phyloP scores from a whole-genome alignment of 345 rosid species.

The Ceriops tagal region DNA sequence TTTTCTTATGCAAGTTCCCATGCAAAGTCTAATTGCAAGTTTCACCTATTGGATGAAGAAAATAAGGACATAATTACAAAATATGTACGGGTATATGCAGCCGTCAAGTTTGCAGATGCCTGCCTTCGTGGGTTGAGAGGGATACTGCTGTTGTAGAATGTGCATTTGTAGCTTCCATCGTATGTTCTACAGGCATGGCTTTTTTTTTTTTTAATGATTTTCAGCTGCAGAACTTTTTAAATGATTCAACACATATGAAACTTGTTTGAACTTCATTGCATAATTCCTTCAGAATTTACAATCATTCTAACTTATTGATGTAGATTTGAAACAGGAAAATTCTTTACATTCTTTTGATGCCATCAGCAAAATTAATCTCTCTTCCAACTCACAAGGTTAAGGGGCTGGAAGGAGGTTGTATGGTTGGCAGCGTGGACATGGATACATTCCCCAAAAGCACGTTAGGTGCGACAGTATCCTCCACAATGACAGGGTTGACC shows the following conservation, averaged over 20 bases:
- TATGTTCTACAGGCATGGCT: slow-evolving; percentile 6
- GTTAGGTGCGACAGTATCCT: slow-evolving; percentile 57
- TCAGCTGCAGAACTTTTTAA: too few relatives aligned
- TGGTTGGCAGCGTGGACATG: slow-evolving; percentile 49
- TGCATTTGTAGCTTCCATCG: slow-evolving; percentile 81
- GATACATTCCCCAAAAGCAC: slow-evolving; percentile 51
- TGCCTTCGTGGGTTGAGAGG: slow-evolving; percentile 91
- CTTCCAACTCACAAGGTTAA: slow-evolving; percentile 47
- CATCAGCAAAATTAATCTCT: neutral
- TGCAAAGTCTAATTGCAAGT: neutral
- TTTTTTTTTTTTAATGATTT: neutral
- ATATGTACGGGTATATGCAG: slow-evolving; percentile 78
- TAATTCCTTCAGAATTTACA: neutral
- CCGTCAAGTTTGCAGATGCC: slow-evolving; percentile 92
- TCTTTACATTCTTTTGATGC: neutral
- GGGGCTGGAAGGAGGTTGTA: slow-evolving; percentile 59
- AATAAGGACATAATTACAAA: neutral
- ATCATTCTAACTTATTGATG: neutral
- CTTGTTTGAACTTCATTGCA: neutral
- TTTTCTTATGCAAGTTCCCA: neutral
- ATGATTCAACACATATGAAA: neutral
- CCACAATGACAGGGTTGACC: slow-evolving; percentile 56
- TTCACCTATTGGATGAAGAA: neutral
- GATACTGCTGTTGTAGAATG: slow-evolving; percentile 73
- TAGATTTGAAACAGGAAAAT: neutral